phyloP scores from a whole-genome alignment of 2,329 filamentous ascomycete species.

The Periglandula ipomoeae region DNA sequence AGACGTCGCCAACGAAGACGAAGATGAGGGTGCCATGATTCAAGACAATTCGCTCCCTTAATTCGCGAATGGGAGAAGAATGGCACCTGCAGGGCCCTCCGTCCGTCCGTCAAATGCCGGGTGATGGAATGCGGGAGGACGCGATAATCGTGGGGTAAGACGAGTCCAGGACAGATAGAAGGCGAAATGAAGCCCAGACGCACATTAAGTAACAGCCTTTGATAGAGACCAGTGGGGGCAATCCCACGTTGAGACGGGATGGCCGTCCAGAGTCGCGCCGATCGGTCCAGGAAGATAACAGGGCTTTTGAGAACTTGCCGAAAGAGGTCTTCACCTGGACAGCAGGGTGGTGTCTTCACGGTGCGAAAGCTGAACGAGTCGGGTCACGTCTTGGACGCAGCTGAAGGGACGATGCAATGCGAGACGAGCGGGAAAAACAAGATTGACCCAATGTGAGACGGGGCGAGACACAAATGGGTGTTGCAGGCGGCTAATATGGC shows the following conservation, averaged over 20 bases:
- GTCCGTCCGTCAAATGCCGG: background rate
- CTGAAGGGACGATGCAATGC: no score
- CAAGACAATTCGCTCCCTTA: background rate
- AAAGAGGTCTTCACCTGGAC: no score
- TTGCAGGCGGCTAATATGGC: no score
- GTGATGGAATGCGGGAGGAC: background rate
- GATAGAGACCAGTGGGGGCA: background rate
- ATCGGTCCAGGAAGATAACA: no score
- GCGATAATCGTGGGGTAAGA: background rate
- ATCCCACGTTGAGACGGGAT: background rate
- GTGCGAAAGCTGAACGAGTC: no score
- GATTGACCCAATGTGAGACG: no score
- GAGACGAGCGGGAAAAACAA: no score
- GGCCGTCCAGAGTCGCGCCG: background rate
- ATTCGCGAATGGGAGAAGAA: background rate
- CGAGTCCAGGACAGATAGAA: background rate
- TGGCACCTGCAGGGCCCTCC: background rate
- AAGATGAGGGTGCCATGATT: conserved; percentile 8
- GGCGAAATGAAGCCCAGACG: background rate
- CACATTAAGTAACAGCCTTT: background rate
- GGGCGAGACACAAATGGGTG: no score
- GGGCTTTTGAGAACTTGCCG: no score
- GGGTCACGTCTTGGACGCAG: no score
- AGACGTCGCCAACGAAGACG: conserved; percentile 3
- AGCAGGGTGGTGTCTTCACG: no score